Base-by-base conservation (phyloP, 192 early-diverging fungal species). In the Mortierella alpina region DNA sequence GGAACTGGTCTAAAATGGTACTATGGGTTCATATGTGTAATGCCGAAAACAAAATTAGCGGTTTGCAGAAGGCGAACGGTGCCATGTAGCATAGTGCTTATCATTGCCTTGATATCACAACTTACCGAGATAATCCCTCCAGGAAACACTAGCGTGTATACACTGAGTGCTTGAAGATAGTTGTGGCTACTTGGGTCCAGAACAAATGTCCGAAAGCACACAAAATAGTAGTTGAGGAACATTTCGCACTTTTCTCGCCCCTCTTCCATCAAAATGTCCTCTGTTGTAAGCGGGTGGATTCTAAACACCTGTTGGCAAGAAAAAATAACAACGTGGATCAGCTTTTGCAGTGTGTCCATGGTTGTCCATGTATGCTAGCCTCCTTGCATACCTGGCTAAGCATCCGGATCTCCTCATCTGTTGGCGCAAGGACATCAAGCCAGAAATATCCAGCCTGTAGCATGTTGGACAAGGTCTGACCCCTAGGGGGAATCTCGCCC, bases 181-280 rank as follows among this genome's bases (percentile, higher is more conserved):
- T 73, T 73, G 22, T 74, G 63, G 64, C 72, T 78, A 60, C 73
- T 62, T 10, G 50, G 75, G 52, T 85, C 75, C 39, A 75, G 45
- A 15, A 86, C 84, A 70, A 85, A 91, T 1, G 87, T 89, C 40
- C 93, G 88, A 68, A 95, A 95, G 71, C 90, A 90, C 12, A 96
- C 87, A 87, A 96, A 95, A 68, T 94, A 94, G 85, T 98, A 98
- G 80, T 93, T 91, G 59, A 85, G 86, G 82, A 96, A 98, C 42
- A 92, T 85, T 83, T 98, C 96, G 75, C 90, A 92, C 72, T 94
- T 97, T 73, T 98, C 97, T 42, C 95, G 89, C 4, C 91, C 88
- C 59, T 96, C 94, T 61, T 95, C 87, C 18, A 90, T 91, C 63
- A 88, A 75, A 77, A 98, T 96, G 75, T 97, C 96, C 75, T 98